Conservation (phyloP, 768 basidiomycete genomes). For the Mycena indigotica region DNA sequence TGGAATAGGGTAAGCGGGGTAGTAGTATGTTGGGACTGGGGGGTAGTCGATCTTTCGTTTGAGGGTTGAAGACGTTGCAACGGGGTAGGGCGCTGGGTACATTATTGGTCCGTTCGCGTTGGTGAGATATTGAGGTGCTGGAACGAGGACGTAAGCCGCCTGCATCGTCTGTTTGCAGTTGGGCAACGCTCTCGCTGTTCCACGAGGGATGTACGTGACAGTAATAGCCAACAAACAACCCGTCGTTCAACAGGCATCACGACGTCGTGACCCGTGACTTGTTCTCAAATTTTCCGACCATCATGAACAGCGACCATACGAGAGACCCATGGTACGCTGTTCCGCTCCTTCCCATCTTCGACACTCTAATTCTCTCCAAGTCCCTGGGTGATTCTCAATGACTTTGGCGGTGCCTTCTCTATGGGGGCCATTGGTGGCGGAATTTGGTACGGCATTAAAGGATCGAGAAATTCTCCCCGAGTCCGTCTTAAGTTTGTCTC, state of each 20-base stretch:
- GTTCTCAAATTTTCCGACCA: background rate
- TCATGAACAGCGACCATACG: slow-evolving; percentile 90
- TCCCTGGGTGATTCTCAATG: slow-evolving; percentile 98
- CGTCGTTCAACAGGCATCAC: slow-evolving; percentile 9
- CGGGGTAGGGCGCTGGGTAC: slow-evolving; percentile 21
- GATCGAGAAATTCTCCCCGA: slow-evolving; percentile 92
- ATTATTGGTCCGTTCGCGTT: slow-evolving; percentile 9
- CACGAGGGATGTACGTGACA: no score
- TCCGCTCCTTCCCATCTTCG: slow-evolving; percentile 19
- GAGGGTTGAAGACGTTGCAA: slow-evolving; percentile 27
- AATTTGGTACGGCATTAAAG: slow-evolving; percentile 99
- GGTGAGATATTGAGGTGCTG: slow-evolving; percentile 20
- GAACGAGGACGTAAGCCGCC: slow-evolving; percentile 12
- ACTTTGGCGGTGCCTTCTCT: slow-evolving; percentile 95
- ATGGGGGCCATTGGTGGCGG: slow-evolving; percentile 98
- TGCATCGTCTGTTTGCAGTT: background rate
- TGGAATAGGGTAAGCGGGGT: slow-evolving; percentile 32
- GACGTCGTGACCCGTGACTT: background rate
- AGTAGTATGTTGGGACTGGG: slow-evolving; percentile 26
- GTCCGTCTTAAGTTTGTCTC: slow-evolving; percentile 48
- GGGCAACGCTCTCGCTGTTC: no score
- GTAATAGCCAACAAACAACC: no score
- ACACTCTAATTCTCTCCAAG: slow-evolving; percentile 41
- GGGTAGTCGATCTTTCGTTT: slow-evolving; percentile 56
- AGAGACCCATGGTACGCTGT: slow-evolving; percentile 89